Percentiles rank a stretch among this genome's conserved stretches.
Evolutionary conservation across 2,329 filamentous ascomycete species (phyloP).

Genomic region (Xylaria sp.): DNA sequence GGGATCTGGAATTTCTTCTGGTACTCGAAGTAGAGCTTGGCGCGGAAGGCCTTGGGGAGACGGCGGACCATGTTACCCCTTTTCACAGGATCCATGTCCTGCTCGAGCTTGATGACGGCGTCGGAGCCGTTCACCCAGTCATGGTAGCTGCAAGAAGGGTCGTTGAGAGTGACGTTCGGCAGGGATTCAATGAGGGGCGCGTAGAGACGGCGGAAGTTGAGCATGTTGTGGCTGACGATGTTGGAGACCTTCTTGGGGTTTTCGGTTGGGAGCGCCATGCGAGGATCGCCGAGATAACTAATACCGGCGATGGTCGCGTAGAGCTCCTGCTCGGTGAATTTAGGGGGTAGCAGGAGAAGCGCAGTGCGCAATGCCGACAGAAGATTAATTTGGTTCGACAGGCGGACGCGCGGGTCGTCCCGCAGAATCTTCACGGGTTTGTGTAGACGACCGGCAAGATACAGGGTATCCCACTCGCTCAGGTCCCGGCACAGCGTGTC

Average conservation of each 20-base stretch:
- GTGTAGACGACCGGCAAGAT: constrained; percentile 91
- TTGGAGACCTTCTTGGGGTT: constrained; percentile 89
- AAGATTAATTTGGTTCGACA: constrained; percentile 94
- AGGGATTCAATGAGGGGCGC: constrained; percentile 82
- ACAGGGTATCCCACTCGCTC: constrained; percentile 86
- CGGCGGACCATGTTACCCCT: constrained; percentile 95
- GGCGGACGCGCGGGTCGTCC: constrained; percentile 84
- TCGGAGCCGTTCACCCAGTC: constrained; percentile 60
- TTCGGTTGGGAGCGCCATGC: constrained; percentile 86
- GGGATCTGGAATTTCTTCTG: constrained; percentile 87
- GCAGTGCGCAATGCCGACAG: constrained; percentile 87
- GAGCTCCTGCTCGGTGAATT: constrained; percentile 80
- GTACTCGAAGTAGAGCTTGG: constrained; percentile 90
- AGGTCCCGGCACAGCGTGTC: constrained; percentile 84
- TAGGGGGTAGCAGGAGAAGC: constrained; percentile 73
- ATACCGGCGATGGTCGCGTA: constrained; percentile 89
- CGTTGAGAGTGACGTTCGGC: constrained; percentile 77
- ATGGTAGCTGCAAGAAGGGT: constrained; percentile 51
- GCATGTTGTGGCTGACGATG: constrained; percentile 86
- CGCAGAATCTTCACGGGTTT: constrained; percentile 95
- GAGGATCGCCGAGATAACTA: constrained; percentile 92
- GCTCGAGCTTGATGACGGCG: constrained; percentile 63
- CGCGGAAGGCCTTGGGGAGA: constrained; percentile 78
- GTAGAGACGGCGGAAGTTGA: constrained; percentile 88
- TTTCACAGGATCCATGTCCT: constrained; percentile 89